These are phyloP conservation scores for Chenopodium berlandieri DNA, from an alignment of 148 eudicot species.

Conservation along the genomic window DNA sequence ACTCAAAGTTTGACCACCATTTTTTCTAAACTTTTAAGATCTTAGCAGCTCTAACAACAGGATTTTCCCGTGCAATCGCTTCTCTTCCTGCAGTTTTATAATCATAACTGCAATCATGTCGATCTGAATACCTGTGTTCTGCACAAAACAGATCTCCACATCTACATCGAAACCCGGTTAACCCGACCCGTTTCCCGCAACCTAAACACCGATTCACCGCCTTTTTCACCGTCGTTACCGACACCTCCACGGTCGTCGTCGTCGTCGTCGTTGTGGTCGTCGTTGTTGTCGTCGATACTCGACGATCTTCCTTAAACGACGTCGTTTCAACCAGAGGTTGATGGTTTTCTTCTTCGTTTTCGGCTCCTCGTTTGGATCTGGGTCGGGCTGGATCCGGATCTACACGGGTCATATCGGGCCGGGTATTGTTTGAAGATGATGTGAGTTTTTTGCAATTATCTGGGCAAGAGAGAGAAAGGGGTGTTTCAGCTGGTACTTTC, in stretches of 20 bases:
- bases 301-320: neutral
- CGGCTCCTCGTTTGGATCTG: slow-evolving; percentile 29
- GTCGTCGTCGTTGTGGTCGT: neutral
- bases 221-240: slow-evolving; percentile 22
- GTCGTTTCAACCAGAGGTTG: slow-evolving; percentile 12
- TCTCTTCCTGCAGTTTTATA: slow-evolving; percentile 73
- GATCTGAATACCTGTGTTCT: slow-evolving; percentile 78
- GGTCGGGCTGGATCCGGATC: slow-evolving; percentile 30
- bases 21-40: slow-evolving; percentile 52
- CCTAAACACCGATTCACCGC: slow-evolving; percentile 60
- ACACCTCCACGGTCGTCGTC: neutral
- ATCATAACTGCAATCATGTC: slow-evolving; percentile 72
- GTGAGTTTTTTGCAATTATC: slow-evolving; percentile 24
- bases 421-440: neutral
- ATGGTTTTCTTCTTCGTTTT: neutral
- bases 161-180: slow-evolving; percentile 70
- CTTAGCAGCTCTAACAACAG: slow-evolving; percentile 73
- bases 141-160: slow-evolving; percentile 78
- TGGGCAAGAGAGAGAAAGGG: slow-evolving; percentile 27
- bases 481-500: slow-evolving; percentile 48
- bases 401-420: slow-evolving; percentile 19
- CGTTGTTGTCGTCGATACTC: neutral
- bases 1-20: neutral
- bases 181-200: slow-evolving; percentile 62
- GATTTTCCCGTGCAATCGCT: slow-evolving; percentile 69